Evolutionary conservation across 164 flowering plant genomes (phyloP), one percentile per base, ranked within the genome.

Genomic region (Macadamia tetraphylla): DNA sequence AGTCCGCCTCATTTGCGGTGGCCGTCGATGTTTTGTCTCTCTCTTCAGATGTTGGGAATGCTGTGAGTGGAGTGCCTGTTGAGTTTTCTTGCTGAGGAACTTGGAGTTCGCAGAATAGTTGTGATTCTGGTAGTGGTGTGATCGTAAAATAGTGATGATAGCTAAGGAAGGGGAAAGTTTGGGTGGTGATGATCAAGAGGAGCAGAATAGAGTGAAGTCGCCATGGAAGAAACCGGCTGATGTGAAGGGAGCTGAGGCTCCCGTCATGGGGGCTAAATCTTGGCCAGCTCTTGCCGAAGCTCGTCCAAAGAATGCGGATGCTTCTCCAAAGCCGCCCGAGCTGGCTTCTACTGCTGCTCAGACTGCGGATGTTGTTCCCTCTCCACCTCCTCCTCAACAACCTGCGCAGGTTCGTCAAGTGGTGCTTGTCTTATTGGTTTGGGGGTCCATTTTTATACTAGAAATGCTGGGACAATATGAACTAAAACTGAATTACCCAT

Each of bases 281-380:
- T 87, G 92, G 92, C 92, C 92, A 4, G 87, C 89, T 3, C 87
- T 87, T 55, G 75, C 81, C 18, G 83, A 81, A 57, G 75, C 81
- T 3, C 71, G 78, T 14, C 67, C 74, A 13, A 77, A 76, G 73
- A 77, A 65, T 67, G 7, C 65, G 0, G 81, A 76, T 58, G 60
- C 51, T 31, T 69, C 71, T 12, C 52, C 46, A 1, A 65, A 49
- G 35, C 62, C 51, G 12, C 51, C 51, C 13, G 9, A 9, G 13
- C 7, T 72, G 23, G 29, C 60, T 18, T 44, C 29, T 4, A 18
- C 65, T 32, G 63, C 73, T 13, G 3, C 64, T 40, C 59, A 40
- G 65, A 52, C 60, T 42, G 66, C 67, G 29, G 67, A 62, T 67
- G 76, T 58, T 6, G 65, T 29, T 65, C 72, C 73, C 1, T 58